phyloP scores from a whole-genome alignment of 768 basidiomycete genomes.

The Scleroderma bovista region DNA sequence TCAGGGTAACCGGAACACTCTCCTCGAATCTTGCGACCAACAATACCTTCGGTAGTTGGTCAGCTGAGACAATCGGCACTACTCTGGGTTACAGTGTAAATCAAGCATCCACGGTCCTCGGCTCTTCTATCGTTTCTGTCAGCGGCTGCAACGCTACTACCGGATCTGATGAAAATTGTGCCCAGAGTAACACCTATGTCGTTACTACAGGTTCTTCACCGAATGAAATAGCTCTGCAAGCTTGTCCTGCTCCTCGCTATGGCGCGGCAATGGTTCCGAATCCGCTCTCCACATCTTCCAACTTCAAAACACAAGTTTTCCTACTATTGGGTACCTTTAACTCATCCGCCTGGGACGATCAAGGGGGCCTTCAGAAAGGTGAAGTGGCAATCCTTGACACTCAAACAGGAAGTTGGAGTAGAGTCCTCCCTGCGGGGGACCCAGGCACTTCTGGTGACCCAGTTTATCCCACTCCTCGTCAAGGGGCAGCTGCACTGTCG shows the following conservation, averaged over 20 bases:
- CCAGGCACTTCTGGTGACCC: constrained; percentile 41
- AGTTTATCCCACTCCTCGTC: constrained; percentile 59
- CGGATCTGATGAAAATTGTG: constrained; percentile 43
- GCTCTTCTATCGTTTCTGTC: constrained; percentile 44
- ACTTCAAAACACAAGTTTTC: constrained; percentile 61
- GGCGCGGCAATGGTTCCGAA: constrained; percentile 60
- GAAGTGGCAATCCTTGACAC: constrained; percentile 71
- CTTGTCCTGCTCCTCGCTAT: constrained; percentile 64
- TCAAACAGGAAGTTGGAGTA: constrained; percentile 60
- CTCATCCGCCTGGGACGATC: constrained; percentile 60
- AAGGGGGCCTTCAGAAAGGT: constrained; percentile 51
- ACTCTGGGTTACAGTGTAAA: constrained; percentile 32
- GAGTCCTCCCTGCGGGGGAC: constrained; percentile 72
- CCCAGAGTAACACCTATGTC: constrained; percentile 53
- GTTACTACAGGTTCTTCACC: constrained; percentile 26
- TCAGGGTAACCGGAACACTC: constrained; percentile 64
- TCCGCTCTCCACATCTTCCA: constrained; percentile 35
- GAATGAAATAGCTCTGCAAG: constrained; percentile 34
- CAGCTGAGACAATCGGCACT: constrained; percentile 36
- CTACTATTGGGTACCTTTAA: constrained; percentile 67
- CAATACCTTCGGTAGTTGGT: constrained; percentile 54
- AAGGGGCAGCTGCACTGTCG: constrained; percentile 65
- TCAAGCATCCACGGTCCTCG: constrained; percentile 56
- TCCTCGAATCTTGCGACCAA: constrained; percentile 57
- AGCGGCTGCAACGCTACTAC: constrained; percentile 56